These are phyloP conservation scores for Chalciporus sp. DNA, from an alignment of 1,284 basidiomycete genomes.

Conservation along the genomic window DNA sequence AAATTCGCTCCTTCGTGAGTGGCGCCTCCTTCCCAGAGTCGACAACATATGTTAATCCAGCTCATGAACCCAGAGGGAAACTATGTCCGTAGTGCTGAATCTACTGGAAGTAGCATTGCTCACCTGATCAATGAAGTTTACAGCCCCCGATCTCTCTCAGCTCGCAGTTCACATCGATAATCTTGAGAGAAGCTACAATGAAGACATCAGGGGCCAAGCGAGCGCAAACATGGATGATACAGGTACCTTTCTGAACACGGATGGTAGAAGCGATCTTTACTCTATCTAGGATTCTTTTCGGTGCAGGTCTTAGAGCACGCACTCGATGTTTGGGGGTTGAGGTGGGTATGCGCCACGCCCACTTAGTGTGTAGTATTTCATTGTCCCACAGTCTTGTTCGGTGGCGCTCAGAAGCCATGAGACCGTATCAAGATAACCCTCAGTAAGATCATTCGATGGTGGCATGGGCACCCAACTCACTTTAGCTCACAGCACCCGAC, in stretches of 20 bases:
- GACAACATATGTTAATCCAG: slow-evolving; percentile 10
- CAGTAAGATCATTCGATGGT: slow-evolving; percentile 55
- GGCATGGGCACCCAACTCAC: slow-evolving; percentile 12
- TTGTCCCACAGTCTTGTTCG: slow-evolving; percentile 57
- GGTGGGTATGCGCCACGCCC: slow-evolving; percentile 43
- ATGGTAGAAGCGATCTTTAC: background rate
- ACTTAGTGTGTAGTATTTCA: slow-evolving; percentile 11
- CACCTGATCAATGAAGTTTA: slow-evolving; percentile 56
- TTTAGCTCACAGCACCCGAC: slow-evolving; percentile 60
- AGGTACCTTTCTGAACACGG: slow-evolving; percentile 39
- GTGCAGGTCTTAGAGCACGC: slow-evolving; percentile 82
- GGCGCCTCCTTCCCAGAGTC: slow-evolving; percentile 2
- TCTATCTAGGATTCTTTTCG: slow-evolving; percentile 77
- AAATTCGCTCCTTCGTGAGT: slow-evolving; percentile 73
- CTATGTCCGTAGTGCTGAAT: slow-evolving; percentile 52
- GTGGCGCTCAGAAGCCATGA: slow-evolving; percentile 87
- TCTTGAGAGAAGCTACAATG: slow-evolving; percentile 61
- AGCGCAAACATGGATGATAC: slow-evolving; percentile 91
- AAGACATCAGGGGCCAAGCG: slow-evolving; percentile 43
- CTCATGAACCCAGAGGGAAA: slow-evolving; percentile 55
- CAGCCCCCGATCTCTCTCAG: slow-evolving; percentile 82
- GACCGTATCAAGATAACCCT: slow-evolving; percentile 71
- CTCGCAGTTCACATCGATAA: slow-evolving; percentile 72
- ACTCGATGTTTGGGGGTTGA: slow-evolving; percentile 81
- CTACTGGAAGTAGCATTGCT: slow-evolving; percentile 9